These are phyloP conservation scores for Alternaria atra DNA, from an alignment of 2,329 filamentous ascomycete species.

Conservation along the genomic window DNA sequence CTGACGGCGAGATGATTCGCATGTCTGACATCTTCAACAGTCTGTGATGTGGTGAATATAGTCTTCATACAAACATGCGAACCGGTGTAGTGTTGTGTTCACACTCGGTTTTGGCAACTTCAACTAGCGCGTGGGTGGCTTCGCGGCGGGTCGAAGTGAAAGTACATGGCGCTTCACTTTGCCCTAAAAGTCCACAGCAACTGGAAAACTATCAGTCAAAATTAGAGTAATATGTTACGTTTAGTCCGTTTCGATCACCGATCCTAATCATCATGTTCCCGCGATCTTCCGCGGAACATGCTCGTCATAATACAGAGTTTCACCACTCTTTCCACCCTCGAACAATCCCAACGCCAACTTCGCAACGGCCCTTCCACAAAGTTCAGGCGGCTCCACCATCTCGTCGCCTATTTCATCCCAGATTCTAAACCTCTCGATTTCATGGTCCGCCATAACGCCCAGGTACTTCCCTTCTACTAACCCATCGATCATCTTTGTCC, in stretches of 20 bases:
- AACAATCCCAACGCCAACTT: constrained; percentile 35
- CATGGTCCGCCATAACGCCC: constrained; percentile 38
- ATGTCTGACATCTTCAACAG: background rate
- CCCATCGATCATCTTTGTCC: constrained; percentile 38
- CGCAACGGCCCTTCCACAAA: constrained; percentile 34
- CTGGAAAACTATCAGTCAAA: background rate
- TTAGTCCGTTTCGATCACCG: too few relatives aligned
- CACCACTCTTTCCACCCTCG: constrained; percentile 33
- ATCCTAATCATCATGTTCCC: constrained; percentile 15
- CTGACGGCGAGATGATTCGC: background rate
- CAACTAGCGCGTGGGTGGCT: background rate
- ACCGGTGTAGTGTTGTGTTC: background rate
- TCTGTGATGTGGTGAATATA: background rate
- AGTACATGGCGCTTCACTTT: background rate
- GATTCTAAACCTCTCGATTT: constrained; percentile 35
- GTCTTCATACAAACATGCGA: background rate
- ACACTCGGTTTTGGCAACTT: too few relatives aligned
- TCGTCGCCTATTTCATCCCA: constrained; percentile 37
- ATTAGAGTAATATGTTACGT: background rate
- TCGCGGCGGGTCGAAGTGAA: background rate
- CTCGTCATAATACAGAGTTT: constrained; percentile 35
- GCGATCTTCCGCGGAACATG: constrained; percentile 34
- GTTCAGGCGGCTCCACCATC: constrained; percentile 36
- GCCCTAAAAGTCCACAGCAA: too few relatives aligned
- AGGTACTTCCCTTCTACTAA: constrained; percentile 31